A percentile compares a stretch with the other conserved stretches of the same genome.
These are phyloP conservation scores for Penstemon barbatus DNA, from an alignment of 257 asterid genomes.

Conservation along the genomic window DNA sequence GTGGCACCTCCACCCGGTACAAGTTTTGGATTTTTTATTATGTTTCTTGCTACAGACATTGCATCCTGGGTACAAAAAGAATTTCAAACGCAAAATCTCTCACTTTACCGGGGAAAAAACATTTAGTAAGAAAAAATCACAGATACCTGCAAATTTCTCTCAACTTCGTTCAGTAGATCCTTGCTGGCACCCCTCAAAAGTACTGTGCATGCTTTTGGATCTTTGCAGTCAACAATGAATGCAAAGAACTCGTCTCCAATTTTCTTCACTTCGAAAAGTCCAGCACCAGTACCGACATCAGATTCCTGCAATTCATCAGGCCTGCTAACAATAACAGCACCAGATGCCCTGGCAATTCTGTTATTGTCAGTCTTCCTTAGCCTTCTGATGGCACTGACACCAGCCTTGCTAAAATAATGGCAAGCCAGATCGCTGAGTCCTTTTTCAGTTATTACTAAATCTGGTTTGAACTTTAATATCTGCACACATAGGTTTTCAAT, in stretches of 20 bases:
- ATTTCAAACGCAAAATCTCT: conserved; percentile 19
- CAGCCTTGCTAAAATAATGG: conserved; percentile 90
- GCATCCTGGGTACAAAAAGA: conserved; percentile 66
- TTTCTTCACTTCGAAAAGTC: conserved; percentile 88
- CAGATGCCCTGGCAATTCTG: conserved; percentile 96
- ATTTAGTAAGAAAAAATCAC: conserved; percentile 2
- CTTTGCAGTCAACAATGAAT: conserved; percentile 81
- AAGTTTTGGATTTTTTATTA: conserved; percentile 87
- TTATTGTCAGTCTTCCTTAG: conserved; percentile 85
- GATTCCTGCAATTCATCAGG: conserved; percentile 98
- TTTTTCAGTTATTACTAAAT: conserved; percentile 84
- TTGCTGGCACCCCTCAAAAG: conserved; percentile 97
- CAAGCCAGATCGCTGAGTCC: conserved; percentile 92
- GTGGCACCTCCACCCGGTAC: conserved; percentile 99
- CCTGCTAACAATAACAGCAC: conserved; percentile 90
- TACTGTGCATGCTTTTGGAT: conserved; percentile 93
- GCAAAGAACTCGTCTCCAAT: conserved; percentile 93
- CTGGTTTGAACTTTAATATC: conserved; percentile 82
- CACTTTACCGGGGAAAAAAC: neutral
- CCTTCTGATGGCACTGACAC: conserved; percentile 96
- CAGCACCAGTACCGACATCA: conserved; percentile 97
- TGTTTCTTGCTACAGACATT: conserved; percentile 94
- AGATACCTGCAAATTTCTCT: conserved; percentile 89
- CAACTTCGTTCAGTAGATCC: conserved; percentile 96
- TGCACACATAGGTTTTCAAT: conserved; percentile 74